phyloP scores from a whole-genome alignment of 1,284 basidiomycete species.

The Moniliophthora roreri region DNA sequence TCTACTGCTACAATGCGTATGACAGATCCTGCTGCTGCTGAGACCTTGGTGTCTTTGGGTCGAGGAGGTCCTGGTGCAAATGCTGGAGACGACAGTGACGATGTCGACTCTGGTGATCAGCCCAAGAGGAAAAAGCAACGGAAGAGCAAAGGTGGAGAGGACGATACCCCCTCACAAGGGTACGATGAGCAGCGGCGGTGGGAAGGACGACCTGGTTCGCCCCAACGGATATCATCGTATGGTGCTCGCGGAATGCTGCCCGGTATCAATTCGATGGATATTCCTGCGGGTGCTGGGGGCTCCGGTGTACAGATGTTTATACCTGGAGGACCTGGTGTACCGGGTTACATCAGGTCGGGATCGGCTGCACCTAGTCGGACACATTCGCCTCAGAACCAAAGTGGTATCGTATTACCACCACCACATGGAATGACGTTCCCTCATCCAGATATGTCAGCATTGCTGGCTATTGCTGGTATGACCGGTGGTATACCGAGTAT shows the following conservation, averaged over 20 bases:
- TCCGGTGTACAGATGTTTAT: constrained; percentile 4
- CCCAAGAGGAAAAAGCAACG: constrained; percentile 56
- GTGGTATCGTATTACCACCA: constrained; percentile 32
- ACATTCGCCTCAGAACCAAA: constrained; percentile 53
- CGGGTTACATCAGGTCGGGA: constrained; percentile 59
- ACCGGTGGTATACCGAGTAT: constrained; percentile 45
- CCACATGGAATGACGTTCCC: constrained; percentile 34
- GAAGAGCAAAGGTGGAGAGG: constrained; percentile 48
- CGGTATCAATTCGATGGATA: constrained; percentile 21
- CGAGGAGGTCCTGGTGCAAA: constrained; percentile 38
- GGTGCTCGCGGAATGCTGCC: constrained; percentile 14
- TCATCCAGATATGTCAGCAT: constrained; percentile 20
- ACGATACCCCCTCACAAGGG: constrained; percentile 42
- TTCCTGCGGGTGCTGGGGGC: constrained; percentile 20
- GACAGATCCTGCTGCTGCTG: constrained; percentile 81
- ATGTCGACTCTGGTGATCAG: constrained; percentile 47
- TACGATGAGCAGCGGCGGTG: constrained; percentile 40
- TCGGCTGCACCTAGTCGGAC: constrained; percentile 65
- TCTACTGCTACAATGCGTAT: constrained; percentile 45
- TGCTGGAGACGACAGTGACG: constrained; percentile 57
- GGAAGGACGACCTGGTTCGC: constrained; percentile 53
- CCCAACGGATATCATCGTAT: constrained; percentile 30
- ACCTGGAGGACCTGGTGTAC: constrained; percentile 10
- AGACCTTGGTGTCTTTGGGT: constrained; percentile 78
- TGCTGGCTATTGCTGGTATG: constrained; percentile 28